phyloP scores from a whole-genome alignment of 805 yeast genomes.

The Cephaloascus fragrans region DNA sequence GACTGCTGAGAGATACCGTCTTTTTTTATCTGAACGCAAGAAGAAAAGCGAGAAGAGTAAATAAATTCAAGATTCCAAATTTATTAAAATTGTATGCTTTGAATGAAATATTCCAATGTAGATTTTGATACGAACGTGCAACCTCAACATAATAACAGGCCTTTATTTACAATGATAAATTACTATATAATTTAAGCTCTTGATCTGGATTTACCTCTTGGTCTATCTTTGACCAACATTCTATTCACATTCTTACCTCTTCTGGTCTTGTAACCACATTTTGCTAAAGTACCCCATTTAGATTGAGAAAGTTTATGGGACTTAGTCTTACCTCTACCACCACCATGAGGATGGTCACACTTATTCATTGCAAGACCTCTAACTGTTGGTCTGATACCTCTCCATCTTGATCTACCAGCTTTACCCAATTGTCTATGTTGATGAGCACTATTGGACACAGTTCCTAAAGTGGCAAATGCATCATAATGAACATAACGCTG shows the following conservation, averaged over 20 bases:
- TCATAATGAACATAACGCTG: conserved; percentile 80
- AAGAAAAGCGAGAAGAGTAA: no score
- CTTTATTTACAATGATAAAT: no score
- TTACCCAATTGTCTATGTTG: conserved; percentile 86
- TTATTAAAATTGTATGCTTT: no score
- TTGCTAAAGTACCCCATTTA: conserved; percentile 91
- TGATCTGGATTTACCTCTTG: conserved; percentile 30
- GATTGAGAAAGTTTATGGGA: conserved; percentile 90
- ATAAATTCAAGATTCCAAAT: no score
- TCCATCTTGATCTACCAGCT: conserved; percentile 90
- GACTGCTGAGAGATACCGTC: conserved; percentile 29
- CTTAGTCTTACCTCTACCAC: conserved; percentile 99
- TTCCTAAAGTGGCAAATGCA: conserved; percentile 90
- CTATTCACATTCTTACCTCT: conserved; percentile 79
- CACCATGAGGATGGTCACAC: conserved; percentile 97
- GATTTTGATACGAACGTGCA: no score
- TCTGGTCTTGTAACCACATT: conserved; percentile 91
- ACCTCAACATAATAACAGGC: no score
- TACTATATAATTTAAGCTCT: no score
- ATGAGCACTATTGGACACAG: conserved; percentile 88
- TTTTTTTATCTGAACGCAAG: not conserved
- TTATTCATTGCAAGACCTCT: conserved; percentile 99
- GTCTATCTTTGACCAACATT: conserved; percentile 85
- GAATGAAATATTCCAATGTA: no score
- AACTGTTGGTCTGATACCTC: conserved; percentile 90